These are phyloP conservation scores for Sporobolomyces phaffii DNA, from an alignment of 768 basidiomycete genomes.

Conservation along the genomic window DNA sequence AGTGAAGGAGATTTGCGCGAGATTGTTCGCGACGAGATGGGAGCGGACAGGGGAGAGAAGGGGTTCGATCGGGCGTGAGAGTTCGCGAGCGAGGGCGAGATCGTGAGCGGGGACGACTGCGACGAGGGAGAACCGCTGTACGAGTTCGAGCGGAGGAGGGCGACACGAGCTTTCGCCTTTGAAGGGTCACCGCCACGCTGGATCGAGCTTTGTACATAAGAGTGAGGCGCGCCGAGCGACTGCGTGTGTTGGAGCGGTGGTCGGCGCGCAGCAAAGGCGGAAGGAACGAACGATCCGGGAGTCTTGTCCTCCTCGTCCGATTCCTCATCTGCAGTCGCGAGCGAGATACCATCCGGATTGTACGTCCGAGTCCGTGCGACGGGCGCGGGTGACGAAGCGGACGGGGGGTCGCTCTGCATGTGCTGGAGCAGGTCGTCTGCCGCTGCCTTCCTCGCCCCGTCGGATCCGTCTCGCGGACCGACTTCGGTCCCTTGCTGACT, in stretches of 20 bases:
- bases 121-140: not conserved
- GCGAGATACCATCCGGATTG: not conserved
- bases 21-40: constrained; percentile 2
- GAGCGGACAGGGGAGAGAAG: constrained; percentile 1
- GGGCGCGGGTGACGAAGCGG: constrained; percentile 13
- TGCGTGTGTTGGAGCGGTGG: constrained; percentile 2
- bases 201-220: not conserved
- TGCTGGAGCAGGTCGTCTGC: constrained; percentile 26
- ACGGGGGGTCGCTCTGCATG: constrained; percentile 35
- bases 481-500: too few relatives aligned
- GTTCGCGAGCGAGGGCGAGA: constrained; percentile 11
- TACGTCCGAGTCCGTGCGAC: not conserved
- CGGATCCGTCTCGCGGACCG: not conserved
- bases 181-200: constrained; percentile 1
- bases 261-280: not conserved
- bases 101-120: not conserved
- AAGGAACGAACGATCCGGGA: not conserved
- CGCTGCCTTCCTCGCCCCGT: not conserved
- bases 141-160: constrained; percentile 13
- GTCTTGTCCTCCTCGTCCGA: not conserved
- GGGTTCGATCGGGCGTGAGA: constrained; percentile 1
- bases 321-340: not conserved
- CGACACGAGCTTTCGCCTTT: not conserved
- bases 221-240: constrained; percentile 1
- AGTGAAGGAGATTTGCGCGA: not conserved